Evolutionary conservation across 306 rosid species (phyloP), one percentile per base, ranked within the genome.

Genomic region (Datisca glomerata): DNA sequence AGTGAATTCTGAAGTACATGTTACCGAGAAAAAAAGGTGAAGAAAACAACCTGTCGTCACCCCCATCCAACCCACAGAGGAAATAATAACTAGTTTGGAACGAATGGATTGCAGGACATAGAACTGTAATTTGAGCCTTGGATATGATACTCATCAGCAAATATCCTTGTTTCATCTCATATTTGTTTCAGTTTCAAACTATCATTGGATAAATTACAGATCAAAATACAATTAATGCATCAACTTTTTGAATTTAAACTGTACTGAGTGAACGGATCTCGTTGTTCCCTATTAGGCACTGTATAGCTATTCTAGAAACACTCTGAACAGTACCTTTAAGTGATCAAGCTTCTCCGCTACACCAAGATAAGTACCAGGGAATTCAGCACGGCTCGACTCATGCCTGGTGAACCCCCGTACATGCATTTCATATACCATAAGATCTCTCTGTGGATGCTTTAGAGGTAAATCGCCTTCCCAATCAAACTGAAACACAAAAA

Each of bases 391-490:
- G 53, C 95, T 89, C 5, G 95, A 83, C 55, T 89, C 91, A 31
- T 89, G 97, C 68, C 72, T 77, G 42, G 97, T 79, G 56, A 83
- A 89, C 38, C 93, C 95, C 14, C 95, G 69, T 35, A 89, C 97
- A 64, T 89, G 97, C 91, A 89, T 74, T 73, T 89, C 97, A 59
- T 84, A 89, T 47, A 84, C 68, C 29, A 89, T 50, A 51, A 89
- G 95, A 64, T 89, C 93, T 67, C 71, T 77, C 36, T 80, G 93
- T 52, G 81, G 79, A 49, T 72, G 65, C 38, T 54, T 75, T 66
- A 83, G 60, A 33, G 95, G 91, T 67, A 89, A 73, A 67, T 89
- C 97, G 43, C 97, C 97, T 77, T 89, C 91, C 97, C 97, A 89
- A 57, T 89, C 91, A 71, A 70, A 89, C 97, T 89, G 79, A 62